Percentiles rank a stretch among this genome's conserved stretches.
These are phyloP conservation scores for Grammothele lineata DNA, from an alignment of 768 basidiomycete genomes.

Conservation along the genomic window DNA sequence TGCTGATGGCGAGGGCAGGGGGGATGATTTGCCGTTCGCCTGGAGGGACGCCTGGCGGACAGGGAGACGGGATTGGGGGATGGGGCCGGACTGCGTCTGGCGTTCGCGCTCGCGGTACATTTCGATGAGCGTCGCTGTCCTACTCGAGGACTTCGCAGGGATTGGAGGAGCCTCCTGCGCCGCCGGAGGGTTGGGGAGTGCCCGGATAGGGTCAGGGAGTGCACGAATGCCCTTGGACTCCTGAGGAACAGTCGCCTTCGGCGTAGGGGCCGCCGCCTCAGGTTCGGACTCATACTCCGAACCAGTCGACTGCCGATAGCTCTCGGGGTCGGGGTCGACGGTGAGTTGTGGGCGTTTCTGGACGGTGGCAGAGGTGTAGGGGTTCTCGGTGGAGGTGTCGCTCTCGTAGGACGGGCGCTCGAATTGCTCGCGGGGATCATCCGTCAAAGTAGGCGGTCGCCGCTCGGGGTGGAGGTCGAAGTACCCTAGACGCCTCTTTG, in stretches of 20 bases:
- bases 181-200: not conserved
- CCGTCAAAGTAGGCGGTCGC: conserved; percentile 34
- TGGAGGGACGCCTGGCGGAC: conserved; percentile 28
- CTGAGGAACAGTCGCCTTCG: conserved; percentile 5
- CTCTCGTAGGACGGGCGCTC: conserved; percentile 20
- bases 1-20: conserved; percentile 14
- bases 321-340: not conserved
- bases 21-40: conserved; percentile 8
- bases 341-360: not conserved
- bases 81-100: conserved; percentile 14
- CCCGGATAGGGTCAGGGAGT: not conserved
- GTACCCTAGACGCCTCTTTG: conserved; percentile 44
- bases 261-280: conserved; percentile 6
- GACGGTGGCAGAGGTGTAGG: conserved; percentile 6
- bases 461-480: conserved; percentile 80
- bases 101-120: conserved; percentile 79
- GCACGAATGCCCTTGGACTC: conserved; percentile 5
- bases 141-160: conserved; percentile 36
- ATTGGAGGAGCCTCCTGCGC: conserved; percentile 1
- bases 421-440: conserved; percentile 15
- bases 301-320: conserved; percentile 4
- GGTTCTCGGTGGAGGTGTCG: conserved; percentile 15
- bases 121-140: conserved; percentile 76
- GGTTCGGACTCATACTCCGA: conserved; percentile 14
- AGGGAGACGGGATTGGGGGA: conserved; percentile 31